A percentile compares a stretch with the other conserved stretches of the same genome.
Conservation (phyloP, 73 alveolate genomes). For the Breviolum minutum region DNA sequence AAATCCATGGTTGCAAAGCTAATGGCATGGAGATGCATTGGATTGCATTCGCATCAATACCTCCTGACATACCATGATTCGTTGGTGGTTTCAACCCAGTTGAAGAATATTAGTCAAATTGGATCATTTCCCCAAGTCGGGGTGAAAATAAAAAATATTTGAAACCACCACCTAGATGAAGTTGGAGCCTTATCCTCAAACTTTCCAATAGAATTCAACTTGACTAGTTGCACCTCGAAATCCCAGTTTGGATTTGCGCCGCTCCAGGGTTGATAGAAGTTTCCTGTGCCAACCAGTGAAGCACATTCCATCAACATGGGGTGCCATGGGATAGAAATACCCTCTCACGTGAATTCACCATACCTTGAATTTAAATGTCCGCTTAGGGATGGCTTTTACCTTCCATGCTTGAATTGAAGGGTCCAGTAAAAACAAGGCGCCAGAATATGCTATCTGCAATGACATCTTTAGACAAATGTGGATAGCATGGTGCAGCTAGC, state of each 20-base stretch:
- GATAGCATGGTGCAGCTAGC: too few species aligned
- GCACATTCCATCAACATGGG: not conserved
- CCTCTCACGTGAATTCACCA: not conserved
- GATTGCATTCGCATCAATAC: too few species aligned
- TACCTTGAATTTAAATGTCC: not conserved
- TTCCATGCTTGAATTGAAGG: not conserved
- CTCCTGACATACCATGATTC: too few species aligned
- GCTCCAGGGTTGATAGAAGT: constrained; percentile 32
- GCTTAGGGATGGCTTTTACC: not conserved
- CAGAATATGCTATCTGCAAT: not conserved
- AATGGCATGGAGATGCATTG: not conserved
- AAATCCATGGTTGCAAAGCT: too few species aligned
- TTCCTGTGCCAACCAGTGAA: constrained; percentile 11
- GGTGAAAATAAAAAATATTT: not conserved
- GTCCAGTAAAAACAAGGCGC: not conserved
- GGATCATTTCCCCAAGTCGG: too few species aligned
- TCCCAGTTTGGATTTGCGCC: constrained; percentile 11
- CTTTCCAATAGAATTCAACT: not conserved
- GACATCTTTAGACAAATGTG: too few species aligned
- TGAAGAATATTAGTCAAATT: too few species aligned
- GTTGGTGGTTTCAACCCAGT: too few species aligned
- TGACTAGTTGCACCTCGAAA: not conserved
- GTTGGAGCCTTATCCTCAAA: not conserved
- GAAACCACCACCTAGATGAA: not conserved
- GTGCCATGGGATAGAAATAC: not conserved